Evolutionary conservation across 805 yeast genomes (phyloP).

Genomic region (Kodamaea kakaduensis): DNA sequence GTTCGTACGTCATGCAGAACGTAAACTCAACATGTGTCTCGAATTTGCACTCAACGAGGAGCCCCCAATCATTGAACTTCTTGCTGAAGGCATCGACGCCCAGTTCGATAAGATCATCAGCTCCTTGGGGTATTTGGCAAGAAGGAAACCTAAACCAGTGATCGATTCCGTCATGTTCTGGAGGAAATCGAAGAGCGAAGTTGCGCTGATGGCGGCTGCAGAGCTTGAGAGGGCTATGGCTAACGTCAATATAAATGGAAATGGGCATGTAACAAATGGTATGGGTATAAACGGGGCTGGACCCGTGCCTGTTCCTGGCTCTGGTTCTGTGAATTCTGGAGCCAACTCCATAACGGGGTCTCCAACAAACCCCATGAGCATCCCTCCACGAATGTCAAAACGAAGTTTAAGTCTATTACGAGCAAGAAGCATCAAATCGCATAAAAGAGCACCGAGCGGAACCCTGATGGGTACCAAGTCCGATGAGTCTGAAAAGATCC

Average conservation of each 20-base stretch:
- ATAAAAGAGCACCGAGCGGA: not conserved
- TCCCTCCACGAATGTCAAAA: slow-evolving; percentile 24
- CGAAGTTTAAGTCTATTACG: slow-evolving; percentile 40
- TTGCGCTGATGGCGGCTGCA: slow-evolving; percentile 49
- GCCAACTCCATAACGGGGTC: no score
- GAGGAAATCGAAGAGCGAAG: slow-evolving; percentile 91
- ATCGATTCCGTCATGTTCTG: slow-evolving; percentile 98
- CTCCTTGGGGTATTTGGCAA: slow-evolving; percentile 86
- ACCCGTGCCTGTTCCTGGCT: no score
- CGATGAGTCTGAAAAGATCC: slow-evolving; percentile 8
- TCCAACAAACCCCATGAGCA: no score
- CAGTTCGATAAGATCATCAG: slow-evolving; percentile 81
- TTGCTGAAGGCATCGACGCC: slow-evolving; percentile 84
- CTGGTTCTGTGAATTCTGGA: no score
- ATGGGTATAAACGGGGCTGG: no score
- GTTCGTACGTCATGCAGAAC: slow-evolving; percentile 90
- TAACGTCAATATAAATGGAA: slow-evolving; percentile 15
- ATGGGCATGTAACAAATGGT: slow-evolving; percentile 7
- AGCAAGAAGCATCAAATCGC: slow-evolving; percentile 28
- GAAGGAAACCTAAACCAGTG: slow-evolving; percentile 88
- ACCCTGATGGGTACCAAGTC: not conserved
- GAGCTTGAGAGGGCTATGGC: slow-evolving; percentile 34
- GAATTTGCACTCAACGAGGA: slow-evolving; percentile 63
- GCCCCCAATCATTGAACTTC: slow-evolving; percentile 71
- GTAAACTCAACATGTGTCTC: slow-evolving; percentile 72